Base-by-base conservation (phyloP, 1,284 basidiomycete species). In the Dichomitus squalens region DNA sequence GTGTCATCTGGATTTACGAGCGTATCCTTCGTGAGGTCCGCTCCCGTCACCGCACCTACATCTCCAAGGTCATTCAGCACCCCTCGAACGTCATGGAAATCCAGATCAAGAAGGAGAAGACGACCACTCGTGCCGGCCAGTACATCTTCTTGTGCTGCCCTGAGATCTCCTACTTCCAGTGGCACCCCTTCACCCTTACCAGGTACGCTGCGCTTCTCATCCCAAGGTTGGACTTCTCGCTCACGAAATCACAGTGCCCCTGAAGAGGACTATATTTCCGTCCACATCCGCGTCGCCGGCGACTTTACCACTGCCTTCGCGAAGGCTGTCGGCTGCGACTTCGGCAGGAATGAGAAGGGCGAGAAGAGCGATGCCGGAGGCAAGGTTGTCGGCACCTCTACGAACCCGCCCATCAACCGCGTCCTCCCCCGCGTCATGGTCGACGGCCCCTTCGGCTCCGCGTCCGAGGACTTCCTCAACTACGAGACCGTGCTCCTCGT, bases 61-160 rank as follows among this genome's bases (percentile, higher is more conserved):
- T 96, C 69, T 90, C 88, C 70, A 96, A 96, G 76, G 92, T 96
- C 73, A 90, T 96, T 69, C 91, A 93, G 70, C 94, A 96, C 72
- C 94, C 94, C 18, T 92, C 89, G 44, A 90, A 89, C 63, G 93
- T 96, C 61, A 82, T 94, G 76, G 93, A 96, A 73, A 76, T 96
- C 25, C 94, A 95, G 73, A 94, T 96, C 80, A 95, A 95, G 79
- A 96, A 95, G 75, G 93, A 95, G 68, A 90, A 88, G 74, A 92
- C 85, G 0, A 87, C 76, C 1, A 86, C 83, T 29, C 82, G 86
- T 20, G 92, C 93, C 1, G 93, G 93, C 18, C 89, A 95, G 72
- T 95, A 95, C 73, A 92, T 96, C 71, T 95, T 95, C 79, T 72
- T 96, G 49, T 85, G 76, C 60, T 91, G 92, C 75, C 94, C 94